These are phyloP conservation scores for Millerago galiae DNA, from an alignment of 805 yeast genomes.

Conservation along the genomic window DNA sequence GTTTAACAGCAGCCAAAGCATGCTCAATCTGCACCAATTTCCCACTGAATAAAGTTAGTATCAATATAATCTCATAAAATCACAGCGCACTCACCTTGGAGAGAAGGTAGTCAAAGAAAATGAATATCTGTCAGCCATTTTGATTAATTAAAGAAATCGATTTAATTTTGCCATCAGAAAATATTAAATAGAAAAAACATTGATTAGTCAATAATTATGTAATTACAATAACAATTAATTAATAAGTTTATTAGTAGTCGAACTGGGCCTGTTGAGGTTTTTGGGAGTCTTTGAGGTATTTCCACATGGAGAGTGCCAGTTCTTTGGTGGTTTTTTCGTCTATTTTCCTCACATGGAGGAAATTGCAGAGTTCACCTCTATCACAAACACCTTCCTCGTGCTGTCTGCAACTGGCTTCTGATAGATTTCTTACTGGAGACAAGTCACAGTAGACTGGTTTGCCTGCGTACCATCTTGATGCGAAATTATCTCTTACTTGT, in stretches of 20 bases:
- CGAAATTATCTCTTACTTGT: slow-evolving; percentile 53
- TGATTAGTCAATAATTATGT: background rate
- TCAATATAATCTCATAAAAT: background rate
- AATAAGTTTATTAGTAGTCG: no score
- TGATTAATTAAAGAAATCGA: background rate
- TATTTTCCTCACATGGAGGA: slow-evolving; percentile 71
- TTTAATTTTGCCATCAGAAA: slow-evolving; percentile 14
- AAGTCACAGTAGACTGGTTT: slow-evolving; percentile 76
- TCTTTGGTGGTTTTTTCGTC: slow-evolving; percentile 33
- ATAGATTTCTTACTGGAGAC: slow-evolving; percentile 64
- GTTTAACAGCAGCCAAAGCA: slow-evolving; percentile 95
- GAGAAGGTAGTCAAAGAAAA: slow-evolving; percentile 96
- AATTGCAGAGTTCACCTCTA: slow-evolving; percentile 83
- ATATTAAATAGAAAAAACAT: background rate
- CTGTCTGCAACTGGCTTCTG: slow-evolving; percentile 71
- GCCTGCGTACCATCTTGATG: slow-evolving; percentile 75
- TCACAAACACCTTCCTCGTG: slow-evolving; percentile 64
- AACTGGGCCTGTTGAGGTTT: background rate
- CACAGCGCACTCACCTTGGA: slow-evolving; percentile 51
- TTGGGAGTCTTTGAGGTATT: slow-evolving; percentile 11
- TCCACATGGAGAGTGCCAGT: slow-evolving; percentile 37
- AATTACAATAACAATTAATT: no score
- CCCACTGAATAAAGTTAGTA: slow-evolving; percentile 49
- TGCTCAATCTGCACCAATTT: slow-evolving; percentile 96
- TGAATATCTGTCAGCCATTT: slow-evolving; percentile 96